A percentile compares a stretch with the other conserved stretches of the same genome.
Conservation (phyloP, 2,329 filamentous ascomycete species). For the Chaetomiaceae sp. region DNA sequence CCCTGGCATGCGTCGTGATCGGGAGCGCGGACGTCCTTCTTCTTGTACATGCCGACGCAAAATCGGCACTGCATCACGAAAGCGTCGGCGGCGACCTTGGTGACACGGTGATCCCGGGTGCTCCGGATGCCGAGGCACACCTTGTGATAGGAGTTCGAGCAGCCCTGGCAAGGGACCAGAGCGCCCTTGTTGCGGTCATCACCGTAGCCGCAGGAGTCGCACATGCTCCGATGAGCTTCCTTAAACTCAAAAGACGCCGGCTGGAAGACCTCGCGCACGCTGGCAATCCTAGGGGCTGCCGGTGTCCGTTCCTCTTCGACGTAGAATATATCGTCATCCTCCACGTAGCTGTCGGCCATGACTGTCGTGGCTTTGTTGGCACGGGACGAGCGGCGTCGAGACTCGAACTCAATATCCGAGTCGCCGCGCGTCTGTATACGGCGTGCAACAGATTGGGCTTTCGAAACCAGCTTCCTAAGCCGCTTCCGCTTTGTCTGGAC, state of each 20-base stretch:
- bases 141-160: constrained; percentile 78
- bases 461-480: constrained; percentile 10
- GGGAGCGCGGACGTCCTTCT: constrained; percentile 66
- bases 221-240: constrained; percentile 62
- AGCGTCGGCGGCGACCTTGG: constrained; percentile 69
- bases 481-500: constrained; percentile 18
- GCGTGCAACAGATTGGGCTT: background rate
- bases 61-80: constrained; percentile 89
- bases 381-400: constrained; percentile 41
- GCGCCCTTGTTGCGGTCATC: constrained; percentile 58
- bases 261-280: constrained; percentile 71
- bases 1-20: constrained; percentile 65
- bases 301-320: constrained; percentile 40
- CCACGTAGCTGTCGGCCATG: constrained; percentile 48
- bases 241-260: constrained; percentile 60
- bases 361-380: constrained; percentile 39
- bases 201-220: constrained; percentile 63
- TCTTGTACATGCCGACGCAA: constrained; percentile 65
- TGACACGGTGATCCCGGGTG: constrained; percentile 78
- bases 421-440: constrained; percentile 10
- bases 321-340: constrained; percentile 51
- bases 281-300: constrained; percentile 50
- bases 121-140: constrained; percentile 71
- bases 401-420: constrained; percentile 49
- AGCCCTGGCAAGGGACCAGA: constrained; percentile 87